Conservation (phyloP, 1,139 yeast genomes). For the Nakaseomyces delphensis region DNA sequence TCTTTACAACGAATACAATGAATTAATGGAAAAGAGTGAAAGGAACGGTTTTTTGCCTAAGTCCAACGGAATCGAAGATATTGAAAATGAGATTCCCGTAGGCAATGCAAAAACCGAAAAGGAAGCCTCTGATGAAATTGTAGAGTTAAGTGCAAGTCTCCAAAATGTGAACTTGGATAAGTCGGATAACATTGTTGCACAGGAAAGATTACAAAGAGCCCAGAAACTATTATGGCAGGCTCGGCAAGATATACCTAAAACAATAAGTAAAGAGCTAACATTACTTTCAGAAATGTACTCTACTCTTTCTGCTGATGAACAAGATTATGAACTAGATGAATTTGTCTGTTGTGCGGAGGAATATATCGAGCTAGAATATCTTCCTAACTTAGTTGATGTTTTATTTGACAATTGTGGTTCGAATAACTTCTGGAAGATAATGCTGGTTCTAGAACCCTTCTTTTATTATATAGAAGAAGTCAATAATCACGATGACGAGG, state of each 20-base stretch:
- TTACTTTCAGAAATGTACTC: conserved; percentile 32
- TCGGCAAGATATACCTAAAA: conserved; percentile 32
- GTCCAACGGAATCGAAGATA: conserved; percentile 6
- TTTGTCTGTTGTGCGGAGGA: conserved; percentile 33
- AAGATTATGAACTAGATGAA: conserved; percentile 31
- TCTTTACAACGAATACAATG: conserved; percentile 31
- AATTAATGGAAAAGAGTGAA: conserved; percentile 31
- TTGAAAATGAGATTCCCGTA: conserved; percentile 8
- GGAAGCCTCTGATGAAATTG: conserved; percentile 7
- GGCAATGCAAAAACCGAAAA: conserved; percentile 7
- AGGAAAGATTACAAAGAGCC: conserved; percentile 28
- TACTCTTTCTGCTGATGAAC: conserved; percentile 31
- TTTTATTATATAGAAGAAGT: conserved; percentile 32
- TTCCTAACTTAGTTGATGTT: conserved; percentile 30
- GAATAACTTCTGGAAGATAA: conserved; percentile 28
- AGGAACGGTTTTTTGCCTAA: conserved; percentile 28
- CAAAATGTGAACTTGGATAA: conserved; percentile 9
- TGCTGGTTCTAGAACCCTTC: conserved; percentile 31
- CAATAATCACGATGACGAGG: conserved; percentile 23
- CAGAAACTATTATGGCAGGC: conserved; percentile 32
- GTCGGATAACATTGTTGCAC: conserved; percentile 18
- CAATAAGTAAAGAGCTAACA: conserved; percentile 31
- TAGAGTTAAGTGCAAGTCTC: conserved; percentile 4
- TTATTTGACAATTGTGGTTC: conserved; percentile 28
- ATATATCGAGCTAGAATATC: conserved; percentile 31